Evolutionary conservation across 208 protist genomes (phyloP).

Genomic region (Spongospora subterranea): DNA sequence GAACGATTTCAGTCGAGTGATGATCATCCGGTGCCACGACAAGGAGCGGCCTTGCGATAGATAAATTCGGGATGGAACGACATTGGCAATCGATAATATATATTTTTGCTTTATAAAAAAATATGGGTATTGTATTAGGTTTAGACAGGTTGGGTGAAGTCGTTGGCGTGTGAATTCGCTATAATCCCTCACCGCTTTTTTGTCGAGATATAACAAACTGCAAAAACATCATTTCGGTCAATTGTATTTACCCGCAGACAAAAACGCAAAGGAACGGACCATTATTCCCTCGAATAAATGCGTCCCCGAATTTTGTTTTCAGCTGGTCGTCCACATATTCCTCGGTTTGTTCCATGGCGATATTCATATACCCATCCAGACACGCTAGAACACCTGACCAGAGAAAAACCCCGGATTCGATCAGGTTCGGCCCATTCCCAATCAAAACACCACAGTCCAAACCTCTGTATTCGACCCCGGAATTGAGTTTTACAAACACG

Average conservation of each 20-base stretch:
- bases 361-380: constrained; percentile 90
- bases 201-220: not conserved
- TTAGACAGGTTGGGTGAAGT: too few species aligned
- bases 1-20: too few species aligned
- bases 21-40: too few species aligned
- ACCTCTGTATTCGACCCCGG: constrained; percentile 85
- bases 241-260: not conserved
- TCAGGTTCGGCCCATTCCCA: too few species aligned
- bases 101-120: too few species aligned
- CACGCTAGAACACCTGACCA: constrained; percentile 79
- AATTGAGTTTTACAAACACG: constrained; percentile 87
- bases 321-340: constrained; percentile 84
- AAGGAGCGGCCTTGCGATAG: too few species aligned
- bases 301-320: constrained; percentile 83
- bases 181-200: too few species aligned
- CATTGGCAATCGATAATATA: too few species aligned
- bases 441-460: not conserved
- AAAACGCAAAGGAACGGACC: constrained; percentile 67
- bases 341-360: constrained; percentile 87
- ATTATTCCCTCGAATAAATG: constrained; percentile 89
- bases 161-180: too few species aligned
- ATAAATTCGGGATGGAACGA: too few species aligned
- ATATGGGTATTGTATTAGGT: too few species aligned
- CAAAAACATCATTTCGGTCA: not conserved
- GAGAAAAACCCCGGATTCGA: not conserved